A percentile compares a stretch with the other conserved stretches of the same genome.
phyloP scores from a whole-genome alignment of 73 alveolate genomes.

The Tetrahymena elliotti region DNA sequence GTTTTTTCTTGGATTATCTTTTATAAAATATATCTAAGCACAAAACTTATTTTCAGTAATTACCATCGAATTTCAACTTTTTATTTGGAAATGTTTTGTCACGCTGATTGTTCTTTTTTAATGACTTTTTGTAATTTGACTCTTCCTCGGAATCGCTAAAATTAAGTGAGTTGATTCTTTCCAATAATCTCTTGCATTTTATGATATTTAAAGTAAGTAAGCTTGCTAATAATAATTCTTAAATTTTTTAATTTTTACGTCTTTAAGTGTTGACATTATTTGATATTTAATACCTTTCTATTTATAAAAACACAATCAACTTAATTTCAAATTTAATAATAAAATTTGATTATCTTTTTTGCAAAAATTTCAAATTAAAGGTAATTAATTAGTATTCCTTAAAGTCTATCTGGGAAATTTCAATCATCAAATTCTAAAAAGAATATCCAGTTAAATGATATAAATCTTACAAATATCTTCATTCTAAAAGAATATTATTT shows the following conservation, averaged over 20 bases:
- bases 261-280: background rate
- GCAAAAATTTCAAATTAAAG: background rate
- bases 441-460: too few relatives aligned
- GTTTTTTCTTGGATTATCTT: background rate
- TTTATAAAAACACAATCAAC: background rate
- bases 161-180: background rate
- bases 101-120: background rate
- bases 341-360: background rate
- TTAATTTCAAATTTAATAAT: background rate
- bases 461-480: too few relatives aligned
- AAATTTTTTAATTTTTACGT: background rate
- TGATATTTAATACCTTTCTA: background rate
- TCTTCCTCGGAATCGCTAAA: background rate
- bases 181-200: background rate
- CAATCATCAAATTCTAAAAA: too few relatives aligned
- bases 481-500: too few relatives aligned
- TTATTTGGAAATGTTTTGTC: background rate
- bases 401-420: too few relatives aligned
- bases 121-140: background rate
- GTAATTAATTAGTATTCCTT: too few relatives aligned
- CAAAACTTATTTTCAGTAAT: background rate
- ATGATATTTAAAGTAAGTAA: background rate
- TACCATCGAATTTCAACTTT: background rate
- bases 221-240: background rate
- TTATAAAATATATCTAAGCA: background rate